These are phyloP conservation scores for Pyronema omphalodes DNA, from an alignment of 495 filamentous ascomycete genomes.

Conservation along the genomic window DNA sequence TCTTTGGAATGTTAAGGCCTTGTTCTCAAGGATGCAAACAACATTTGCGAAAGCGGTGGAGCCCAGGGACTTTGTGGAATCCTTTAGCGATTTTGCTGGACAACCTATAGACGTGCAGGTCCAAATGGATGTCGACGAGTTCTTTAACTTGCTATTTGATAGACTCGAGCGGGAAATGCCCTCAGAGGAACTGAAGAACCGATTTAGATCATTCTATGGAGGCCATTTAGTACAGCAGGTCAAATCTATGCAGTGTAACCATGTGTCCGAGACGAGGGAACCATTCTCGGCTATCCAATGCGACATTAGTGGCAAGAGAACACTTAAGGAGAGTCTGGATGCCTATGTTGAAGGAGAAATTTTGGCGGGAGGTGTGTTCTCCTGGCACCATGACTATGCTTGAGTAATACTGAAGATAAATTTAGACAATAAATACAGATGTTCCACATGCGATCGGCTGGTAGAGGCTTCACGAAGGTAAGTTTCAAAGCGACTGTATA, in stretches of 20 bases:
- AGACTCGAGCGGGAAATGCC: conserved; percentile 73
- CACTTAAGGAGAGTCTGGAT: conserved; percentile 67
- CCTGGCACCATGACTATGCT: background rate
- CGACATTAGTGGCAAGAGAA: conserved; percentile 84
- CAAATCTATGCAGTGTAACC: conserved; percentile 79
- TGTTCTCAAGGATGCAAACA: conserved; percentile 78
- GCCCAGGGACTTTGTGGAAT: conserved; percentile 50
- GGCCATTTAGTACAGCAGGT: conserved; percentile 89
- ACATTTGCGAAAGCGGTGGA: conserved; percentile 53
- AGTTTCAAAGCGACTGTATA: conserved; percentile 3
- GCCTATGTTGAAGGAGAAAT: conserved; percentile 92
- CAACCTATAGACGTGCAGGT: conserved; percentile 65
- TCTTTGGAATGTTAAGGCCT: conserved; percentile 46
- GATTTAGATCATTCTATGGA: conserved; percentile 70
- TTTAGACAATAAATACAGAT: conserved; percentile 90
- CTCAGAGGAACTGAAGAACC: conserved; percentile 45
- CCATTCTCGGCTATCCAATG: conserved; percentile 92
- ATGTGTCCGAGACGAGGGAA: conserved; percentile 80
- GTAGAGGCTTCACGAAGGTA: conserved; percentile 87
- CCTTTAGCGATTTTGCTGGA: conserved; percentile 69
- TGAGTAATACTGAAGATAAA: conserved; percentile 17
- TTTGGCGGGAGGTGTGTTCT: conserved; percentile 66
- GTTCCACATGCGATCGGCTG: conserved; percentile 71
- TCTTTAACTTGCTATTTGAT: conserved; percentile 85
- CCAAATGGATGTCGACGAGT: conserved; percentile 98